phyloP scores from a whole-genome alignment of 371 early-diverging fungal species.

The Sporodiniella umbellata region DNA sequence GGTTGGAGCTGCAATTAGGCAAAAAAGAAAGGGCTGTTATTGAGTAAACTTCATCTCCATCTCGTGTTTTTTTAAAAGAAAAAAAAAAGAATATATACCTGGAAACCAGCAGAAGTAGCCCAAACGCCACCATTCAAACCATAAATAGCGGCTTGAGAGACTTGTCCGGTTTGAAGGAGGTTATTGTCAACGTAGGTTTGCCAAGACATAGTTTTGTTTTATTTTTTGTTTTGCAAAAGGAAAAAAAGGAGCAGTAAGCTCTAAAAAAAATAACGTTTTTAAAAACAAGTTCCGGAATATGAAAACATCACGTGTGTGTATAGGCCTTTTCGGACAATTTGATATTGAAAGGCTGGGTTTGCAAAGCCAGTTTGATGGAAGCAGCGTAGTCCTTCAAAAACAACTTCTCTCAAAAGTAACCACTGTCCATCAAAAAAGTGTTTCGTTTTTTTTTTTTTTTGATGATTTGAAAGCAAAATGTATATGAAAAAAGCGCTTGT shows the following conservation, averaged over 20 bases:
- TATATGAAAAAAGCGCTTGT: too few relatives aligned
- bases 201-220: constrained; percentile 70
- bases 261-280: neutral
- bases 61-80: too few relatives aligned
- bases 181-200: constrained; percentile 84
- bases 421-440: too few relatives aligned
- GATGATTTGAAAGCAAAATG: too few relatives aligned
- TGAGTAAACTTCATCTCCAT: too few relatives aligned
- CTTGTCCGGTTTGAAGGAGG: constrained; percentile 75
- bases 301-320: constrained; percentile 1
- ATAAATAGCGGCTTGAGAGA: constrained; percentile 74
- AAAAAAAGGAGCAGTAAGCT: constrained; percentile 3
- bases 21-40: constrained; percentile 5
- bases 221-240: neutral
- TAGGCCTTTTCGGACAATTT: too few relatives aligned
- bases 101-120: constrained; percentile 76
- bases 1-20: constrained; percentile 41
- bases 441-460: too few relatives aligned
- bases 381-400: too few relatives aligned
- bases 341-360: too few relatives aligned
- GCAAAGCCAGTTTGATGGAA: too few relatives aligned
- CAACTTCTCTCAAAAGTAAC: too few relatives aligned
- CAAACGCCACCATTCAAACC: constrained; percentile 72
- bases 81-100: too few relatives aligned
- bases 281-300: neutral